Base-by-base conservation (phyloP, 2,329 filamentous ascomycete species). In the Lachnellula cervina region DNA sequence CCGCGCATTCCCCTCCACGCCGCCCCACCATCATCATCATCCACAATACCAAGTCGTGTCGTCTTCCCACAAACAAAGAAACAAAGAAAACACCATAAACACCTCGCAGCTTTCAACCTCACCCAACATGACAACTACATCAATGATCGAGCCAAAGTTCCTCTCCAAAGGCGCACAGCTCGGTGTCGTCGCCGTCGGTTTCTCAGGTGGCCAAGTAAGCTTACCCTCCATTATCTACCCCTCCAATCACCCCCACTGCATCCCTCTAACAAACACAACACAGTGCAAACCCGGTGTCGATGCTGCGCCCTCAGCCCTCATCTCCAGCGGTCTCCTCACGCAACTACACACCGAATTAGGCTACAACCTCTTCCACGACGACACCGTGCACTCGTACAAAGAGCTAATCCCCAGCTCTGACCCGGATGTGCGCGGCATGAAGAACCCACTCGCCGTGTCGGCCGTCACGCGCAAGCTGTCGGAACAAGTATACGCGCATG, bases 261-360 rank as follows among this genome's bases (percentile, higher is more conserved):
- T 37, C 48, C 54, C 55, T 60, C 59, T 56, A 54, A 58, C 57
- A 63, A 37, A 55, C 42, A 51, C 62, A 17, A 34, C 11, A 35
- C 67, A 95, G 90, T 87, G 87, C 76, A 97, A 97, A 76, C 79
- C 86, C 42, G 94, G 94, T 64, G 93, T 97, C 63, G 94, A 97
- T 70, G 89, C 88, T 16, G 94, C 89, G 6, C 94, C 94, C 34
- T 85, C 87, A 65, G 93, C 91, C 52, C 84, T 99, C 52, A 94
- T 97, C 67, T 82, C 93, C 70, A 83, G 89, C 52, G 94, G 94
- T 54, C 85, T 99, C 49, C 86, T 97, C 59, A 80, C 82, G 55
- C 89, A 96, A 73, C 82, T 99, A 57, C 81, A 83, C 68, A 80
- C 90, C 42, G 93, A 97, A 68, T 86, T 97, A 23, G 88, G 88